phyloP scores from a whole-genome alignment of 768 basidiomycete species.

The Pleurotus tuber-regium region DNA sequence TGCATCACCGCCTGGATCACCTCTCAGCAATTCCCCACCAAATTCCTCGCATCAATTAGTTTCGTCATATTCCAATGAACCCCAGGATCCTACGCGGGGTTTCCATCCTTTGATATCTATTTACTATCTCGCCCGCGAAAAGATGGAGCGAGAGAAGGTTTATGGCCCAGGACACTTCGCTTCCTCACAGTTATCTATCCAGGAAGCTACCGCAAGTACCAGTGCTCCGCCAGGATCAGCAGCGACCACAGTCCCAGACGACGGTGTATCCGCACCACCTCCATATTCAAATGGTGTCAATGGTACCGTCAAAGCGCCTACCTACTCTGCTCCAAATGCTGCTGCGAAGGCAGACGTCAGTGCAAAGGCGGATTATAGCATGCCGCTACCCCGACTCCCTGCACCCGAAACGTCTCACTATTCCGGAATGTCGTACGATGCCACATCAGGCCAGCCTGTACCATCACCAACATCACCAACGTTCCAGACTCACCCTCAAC shows the following conservation, averaged over 20 bases:
- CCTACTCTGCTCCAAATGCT: slow-evolving; percentile 18
- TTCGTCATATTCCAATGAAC: slow-evolving; percentile 44
- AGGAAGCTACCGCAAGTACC: slow-evolving; percentile 19
- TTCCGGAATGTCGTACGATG: slow-evolving; percentile 80
- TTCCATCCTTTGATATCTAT: slow-evolving; percentile 96
- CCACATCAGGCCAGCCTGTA: slow-evolving; percentile 34
- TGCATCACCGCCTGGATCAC: slow-evolving; percentile 40
- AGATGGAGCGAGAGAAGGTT: slow-evolving; percentile 89
- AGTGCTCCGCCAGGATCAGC: slow-evolving; percentile 5
- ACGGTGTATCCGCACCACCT: slow-evolving; percentile 13
- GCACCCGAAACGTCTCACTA: slow-evolving; percentile 75
- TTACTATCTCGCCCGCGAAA: slow-evolving; percentile 95
- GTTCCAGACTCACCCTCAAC: slow-evolving; percentile 56
- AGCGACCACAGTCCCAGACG: slow-evolving; percentile 13
- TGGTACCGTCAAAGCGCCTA: slow-evolving; percentile 15
- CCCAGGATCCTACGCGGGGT: slow-evolving; percentile 81
- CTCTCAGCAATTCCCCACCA: slow-evolving; percentile 53
- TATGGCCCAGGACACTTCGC: slow-evolving; percentile 96
- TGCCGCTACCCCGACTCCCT: slow-evolving; percentile 79
- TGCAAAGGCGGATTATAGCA: slow-evolving; percentile 69
- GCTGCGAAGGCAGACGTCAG: slow-evolving; percentile 24
- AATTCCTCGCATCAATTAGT: slow-evolving; percentile 52
- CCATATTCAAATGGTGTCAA: too few relatives aligned
- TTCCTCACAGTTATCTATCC: slow-evolving; percentile 76
- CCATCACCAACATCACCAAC: slow-evolving; percentile 59